phyloP scores from a whole-genome alignment of 2,329 filamentous ascomycete species.

The Claviceps sp. region DNA sequence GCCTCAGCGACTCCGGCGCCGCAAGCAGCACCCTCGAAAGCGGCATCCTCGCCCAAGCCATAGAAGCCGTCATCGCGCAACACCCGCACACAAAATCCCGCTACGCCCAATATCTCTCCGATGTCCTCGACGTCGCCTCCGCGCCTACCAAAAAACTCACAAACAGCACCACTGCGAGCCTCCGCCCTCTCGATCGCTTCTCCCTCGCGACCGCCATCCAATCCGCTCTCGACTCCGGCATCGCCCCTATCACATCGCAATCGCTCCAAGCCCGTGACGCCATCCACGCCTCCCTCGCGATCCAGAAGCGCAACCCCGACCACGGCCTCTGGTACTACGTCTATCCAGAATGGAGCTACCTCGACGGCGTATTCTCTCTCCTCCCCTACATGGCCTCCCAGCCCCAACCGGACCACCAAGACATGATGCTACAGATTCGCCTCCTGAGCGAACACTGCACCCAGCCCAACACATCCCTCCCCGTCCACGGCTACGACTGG shows the following conservation, averaged over 20 bases:
- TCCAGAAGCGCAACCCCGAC: slow-evolving; percentile 17
- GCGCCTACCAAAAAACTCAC: not conserved
- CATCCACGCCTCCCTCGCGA: slow-evolving; percentile 10
- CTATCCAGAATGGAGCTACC: slow-evolving; percentile 38
- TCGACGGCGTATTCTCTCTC: slow-evolving; percentile 39
- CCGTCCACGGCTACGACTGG: slow-evolving; percentile 41
- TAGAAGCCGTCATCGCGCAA: slow-evolving; percentile 7
- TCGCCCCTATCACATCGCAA: slow-evolving; percentile 2
- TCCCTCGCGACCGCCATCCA: slow-evolving; percentile 10
- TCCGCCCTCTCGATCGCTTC: slow-evolving; percentile 13
- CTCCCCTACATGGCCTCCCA: slow-evolving; percentile 23
- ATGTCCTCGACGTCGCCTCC: slow-evolving; percentile 9
- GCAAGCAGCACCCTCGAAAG: slow-evolving; percentile 12
- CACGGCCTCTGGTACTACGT: slow-evolving; percentile 24
- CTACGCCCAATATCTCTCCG: slow-evolving; percentile 7
- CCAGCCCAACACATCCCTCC: not conserved
- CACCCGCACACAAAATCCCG: slow-evolving; percentile 6
- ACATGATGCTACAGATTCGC: slow-evolving; percentile 11
- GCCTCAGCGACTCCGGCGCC: slow-evolving; percentile 10
- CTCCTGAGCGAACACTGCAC: slow-evolving; percentile 9
- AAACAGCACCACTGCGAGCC: slow-evolving; percentile 7
- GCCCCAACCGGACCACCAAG: slow-evolving; percentile 7
- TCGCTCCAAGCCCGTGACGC: slow-evolving; percentile 6
- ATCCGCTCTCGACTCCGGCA: slow-evolving; percentile 1
- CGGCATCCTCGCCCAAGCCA: slow-evolving; percentile 11